Conservation (phyloP, 257 asterid species). For the Fraxinus quadrangulata region DNA sequence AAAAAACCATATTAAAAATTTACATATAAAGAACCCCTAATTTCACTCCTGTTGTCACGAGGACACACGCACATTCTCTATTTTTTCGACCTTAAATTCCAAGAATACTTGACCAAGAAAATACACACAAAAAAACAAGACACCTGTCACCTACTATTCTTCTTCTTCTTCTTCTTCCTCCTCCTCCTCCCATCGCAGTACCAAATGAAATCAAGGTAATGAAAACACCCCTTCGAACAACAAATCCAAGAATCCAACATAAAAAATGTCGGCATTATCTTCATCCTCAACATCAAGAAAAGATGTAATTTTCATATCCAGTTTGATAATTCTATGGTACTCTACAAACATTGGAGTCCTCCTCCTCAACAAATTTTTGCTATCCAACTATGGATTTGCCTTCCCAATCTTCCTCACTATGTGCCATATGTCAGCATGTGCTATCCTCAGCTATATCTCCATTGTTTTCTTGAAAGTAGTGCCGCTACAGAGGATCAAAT, state of each 20-base stretch:
- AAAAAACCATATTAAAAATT: neutral
- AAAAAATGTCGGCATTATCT: slow-evolving; percentile 32
- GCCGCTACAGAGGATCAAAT: slow-evolving; percentile 81
- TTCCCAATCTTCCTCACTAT: slow-evolving; percentile 92
- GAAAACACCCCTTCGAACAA: slow-evolving; percentile 14
- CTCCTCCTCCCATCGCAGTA: neutral
- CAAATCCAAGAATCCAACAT: slow-evolving; percentile 17
- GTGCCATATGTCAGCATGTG: slow-evolving; percentile 99
- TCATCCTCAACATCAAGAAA: slow-evolving; percentile 42
- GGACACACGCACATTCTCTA: neutral
- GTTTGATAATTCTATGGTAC: slow-evolving; percentile 73
- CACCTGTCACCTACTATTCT: neutral
- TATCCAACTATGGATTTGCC: slow-evolving; percentile 77
- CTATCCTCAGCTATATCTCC: slow-evolving; percentile 83
- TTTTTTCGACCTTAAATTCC: neutral
- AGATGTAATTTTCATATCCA: slow-evolving; percentile 52
- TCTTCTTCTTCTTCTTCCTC: neutral
- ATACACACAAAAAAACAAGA: neutral
- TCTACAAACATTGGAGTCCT: slow-evolving; percentile 86
- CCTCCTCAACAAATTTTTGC: slow-evolving; percentile 84
- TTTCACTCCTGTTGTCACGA: neutral
- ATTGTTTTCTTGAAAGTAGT: slow-evolving; percentile 69
- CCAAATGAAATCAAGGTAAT: slow-evolving; percentile 5
- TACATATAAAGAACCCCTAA: neutral
- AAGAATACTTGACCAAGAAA: neutral